These are phyloP conservation scores for Nannochloropsis gaditana DNA, from an alignment of 108 stramenopile genomes.

Conservation along the genomic window DNA sequence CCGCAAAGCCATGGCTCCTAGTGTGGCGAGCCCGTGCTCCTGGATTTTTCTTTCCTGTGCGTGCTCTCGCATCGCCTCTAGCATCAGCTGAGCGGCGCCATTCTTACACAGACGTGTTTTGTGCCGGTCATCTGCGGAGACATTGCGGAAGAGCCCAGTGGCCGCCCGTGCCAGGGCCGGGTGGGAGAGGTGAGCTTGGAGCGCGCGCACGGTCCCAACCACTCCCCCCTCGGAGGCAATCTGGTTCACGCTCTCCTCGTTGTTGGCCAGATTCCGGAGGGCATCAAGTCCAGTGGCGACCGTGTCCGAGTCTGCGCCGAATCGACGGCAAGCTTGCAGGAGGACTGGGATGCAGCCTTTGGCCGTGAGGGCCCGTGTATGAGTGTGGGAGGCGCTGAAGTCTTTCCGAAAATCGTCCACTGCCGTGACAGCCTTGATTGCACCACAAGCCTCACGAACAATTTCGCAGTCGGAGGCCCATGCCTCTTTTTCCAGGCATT, in stretches of 20 bases:
- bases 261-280: not conserved
- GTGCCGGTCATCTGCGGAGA: slow-evolving; percentile 23
- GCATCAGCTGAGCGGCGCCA: slow-evolving; percentile 6
- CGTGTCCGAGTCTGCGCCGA: not conserved
- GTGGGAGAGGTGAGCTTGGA: not conserved
- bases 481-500: not conserved
- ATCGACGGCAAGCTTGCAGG: not conserved
- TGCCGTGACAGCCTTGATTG: not conserved
- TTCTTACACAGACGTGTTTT: slow-evolving; percentile 21
- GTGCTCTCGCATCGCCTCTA: slow-evolving; percentile 12
- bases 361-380: not conserved
- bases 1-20: slow-evolving; percentile 76
- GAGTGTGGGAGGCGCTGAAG: slow-evolving; percentile 2
- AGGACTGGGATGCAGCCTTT: not conserved
- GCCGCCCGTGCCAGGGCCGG: not conserved
- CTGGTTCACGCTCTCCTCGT: slow-evolving; percentile 24
- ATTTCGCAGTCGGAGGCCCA: slow-evolving; percentile 16
- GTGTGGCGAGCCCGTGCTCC: slow-evolving; percentile 74
- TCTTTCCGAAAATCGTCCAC: not conserved
- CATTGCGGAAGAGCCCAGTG: slow-evolving; percentile 21
- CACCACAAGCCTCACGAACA: not conserved
- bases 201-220: not conserved
- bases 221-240: not conserved
- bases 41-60: slow-evolving; percentile 49
- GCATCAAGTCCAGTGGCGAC: not conserved